Evolutionary conservation across 2,329 filamentous ascomycete species (phyloP).

Genomic region (Macroventuria anomochaeta): DNA sequence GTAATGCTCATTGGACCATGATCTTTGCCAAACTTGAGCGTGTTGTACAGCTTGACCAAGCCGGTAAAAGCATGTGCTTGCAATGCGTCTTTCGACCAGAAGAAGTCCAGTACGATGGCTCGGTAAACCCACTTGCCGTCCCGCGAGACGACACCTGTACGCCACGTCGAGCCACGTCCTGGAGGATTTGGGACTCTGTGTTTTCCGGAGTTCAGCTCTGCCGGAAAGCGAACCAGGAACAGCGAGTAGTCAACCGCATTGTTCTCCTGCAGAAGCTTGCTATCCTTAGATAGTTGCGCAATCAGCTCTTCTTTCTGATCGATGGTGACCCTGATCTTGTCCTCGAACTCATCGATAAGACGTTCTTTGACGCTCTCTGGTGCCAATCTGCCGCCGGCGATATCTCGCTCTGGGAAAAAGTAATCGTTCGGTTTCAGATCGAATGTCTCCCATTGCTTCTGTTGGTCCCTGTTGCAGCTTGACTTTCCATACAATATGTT

Average conservation of each 20-base stretch:
- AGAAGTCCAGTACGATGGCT: conserved; percentile 74
- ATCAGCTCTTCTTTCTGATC: conserved; percentile 64
- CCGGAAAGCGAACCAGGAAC: conserved; percentile 68
- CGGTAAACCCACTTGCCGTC: conserved; percentile 73
- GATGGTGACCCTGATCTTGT: conserved; percentile 65
- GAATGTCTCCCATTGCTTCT: conserved; percentile 70
- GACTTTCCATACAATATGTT: conserved; percentile 70
- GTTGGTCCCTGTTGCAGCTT: conserved; percentile 48
- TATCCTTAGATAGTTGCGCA: conserved; percentile 65
- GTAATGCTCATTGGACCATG: conserved; percentile 79
- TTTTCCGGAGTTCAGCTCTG: conserved; percentile 31
- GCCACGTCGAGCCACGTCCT: conserved; percentile 58
- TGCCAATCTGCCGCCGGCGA: conserved; percentile 68
- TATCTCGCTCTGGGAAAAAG: conserved; percentile 77
- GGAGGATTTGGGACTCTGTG: conserved; percentile 42
- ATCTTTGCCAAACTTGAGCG: conserved; percentile 58
- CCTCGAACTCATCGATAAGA: conserved; percentile 71
- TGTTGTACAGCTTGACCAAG: conserved; percentile 68
- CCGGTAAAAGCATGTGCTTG: conserved; percentile 71
- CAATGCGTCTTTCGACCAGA: conserved; percentile 76
- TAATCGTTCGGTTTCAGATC: conserved; percentile 77
- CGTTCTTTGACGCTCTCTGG: conserved; percentile 70
- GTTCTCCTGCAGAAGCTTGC: conserved; percentile 64
- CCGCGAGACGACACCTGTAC: conserved; percentile 65
- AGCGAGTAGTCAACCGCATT: conserved; percentile 79